Percentiles rank a stretch among this genome's conserved stretches.
phyloP scores from a whole-genome alignment of 108 stramenopile genomes.

The Cyclotella atomus region DNA sequence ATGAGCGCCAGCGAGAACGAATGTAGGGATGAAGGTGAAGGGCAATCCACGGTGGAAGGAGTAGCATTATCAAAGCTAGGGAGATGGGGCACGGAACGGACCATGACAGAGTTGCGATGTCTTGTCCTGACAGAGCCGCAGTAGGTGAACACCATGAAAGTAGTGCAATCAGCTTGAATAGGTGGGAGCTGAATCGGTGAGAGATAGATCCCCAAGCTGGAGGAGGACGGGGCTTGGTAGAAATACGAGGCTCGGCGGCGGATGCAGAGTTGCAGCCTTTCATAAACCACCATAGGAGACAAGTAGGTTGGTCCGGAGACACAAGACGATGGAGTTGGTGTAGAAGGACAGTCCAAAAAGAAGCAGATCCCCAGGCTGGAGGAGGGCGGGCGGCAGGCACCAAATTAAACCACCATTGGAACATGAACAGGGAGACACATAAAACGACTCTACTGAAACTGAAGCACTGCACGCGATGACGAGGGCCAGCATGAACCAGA shows the following conservation, averaged over 20 bases:
- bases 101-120: not conserved
- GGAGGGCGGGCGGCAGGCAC: too few relatives aligned
- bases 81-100: not conserved
- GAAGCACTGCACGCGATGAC: not conserved
- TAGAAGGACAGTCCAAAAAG: too few relatives aligned
- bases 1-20: not conserved
- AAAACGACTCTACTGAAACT: not conserved
- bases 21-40: not conserved
- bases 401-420: conserved; percentile 18
- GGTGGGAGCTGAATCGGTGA: not conserved
- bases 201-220: not conserved
- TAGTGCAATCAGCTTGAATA: not conserved
- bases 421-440: not conserved
- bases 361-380: too few relatives aligned
- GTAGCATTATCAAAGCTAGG: not conserved
- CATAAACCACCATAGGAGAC: too few relatives aligned
- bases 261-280: too few relatives aligned
- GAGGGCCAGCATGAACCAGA: too few relatives aligned
- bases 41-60: not conserved
- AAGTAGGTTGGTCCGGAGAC: too few relatives aligned
- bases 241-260: conserved; percentile 4
- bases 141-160: too few relatives aligned
- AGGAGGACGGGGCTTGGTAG: not conserved
- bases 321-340: not conserved
- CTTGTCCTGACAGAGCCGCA: too few relatives aligned